Evolutionary conservation across 1,139 yeast genomes (phyloP), one percentile per base, ranked within the genome.

Genomic region (Ashbya aceris): DNA sequence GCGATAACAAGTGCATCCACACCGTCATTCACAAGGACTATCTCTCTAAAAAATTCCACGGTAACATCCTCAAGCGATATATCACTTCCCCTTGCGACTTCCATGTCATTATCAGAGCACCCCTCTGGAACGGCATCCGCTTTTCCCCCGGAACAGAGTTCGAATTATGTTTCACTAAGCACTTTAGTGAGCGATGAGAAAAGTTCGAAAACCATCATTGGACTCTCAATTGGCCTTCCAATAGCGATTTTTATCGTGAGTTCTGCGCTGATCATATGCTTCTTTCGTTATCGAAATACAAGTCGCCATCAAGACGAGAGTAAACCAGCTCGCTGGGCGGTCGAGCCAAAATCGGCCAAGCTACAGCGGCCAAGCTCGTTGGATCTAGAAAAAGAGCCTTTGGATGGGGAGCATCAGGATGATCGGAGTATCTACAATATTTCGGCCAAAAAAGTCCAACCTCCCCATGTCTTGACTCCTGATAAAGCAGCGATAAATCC

Each of bases 171-270:
- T 17, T 6, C 23, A 17, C 23, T 17, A 4, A 17, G 5, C 23
- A 17, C 23, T 17, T 17, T 17, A 6, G 23, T 17, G 23, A 17
- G 23, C 23, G 6, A 17, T 17, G 23, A 17, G 23, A 37, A 45
- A 8, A 42, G 43, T 1, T 49, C 51, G 5, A 46, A 44, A n/a
- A 44, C 43, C 14, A 49, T 54, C 0, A 42, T 57, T 27, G 61
- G 58, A 1, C 38, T 58, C 10, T 49, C 61, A 8, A 51, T 61
- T 13, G 65, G 63, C 1, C 43, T 60, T 9, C 62, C 64, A 2
- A 43, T 59, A 6, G 61, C 57, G 2, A 40, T 61, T 6, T 50
- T 57, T 34, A 45, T 51, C 33, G 33, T 52, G 10, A 50, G 49
- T 4, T 33, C 58, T 17, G 14, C 51, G 3, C 10, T 53, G 33